phyloP scores from a whole-genome alignment of 2,329 filamentous ascomycete genomes.

The Epichloe coenophiala region DNA sequence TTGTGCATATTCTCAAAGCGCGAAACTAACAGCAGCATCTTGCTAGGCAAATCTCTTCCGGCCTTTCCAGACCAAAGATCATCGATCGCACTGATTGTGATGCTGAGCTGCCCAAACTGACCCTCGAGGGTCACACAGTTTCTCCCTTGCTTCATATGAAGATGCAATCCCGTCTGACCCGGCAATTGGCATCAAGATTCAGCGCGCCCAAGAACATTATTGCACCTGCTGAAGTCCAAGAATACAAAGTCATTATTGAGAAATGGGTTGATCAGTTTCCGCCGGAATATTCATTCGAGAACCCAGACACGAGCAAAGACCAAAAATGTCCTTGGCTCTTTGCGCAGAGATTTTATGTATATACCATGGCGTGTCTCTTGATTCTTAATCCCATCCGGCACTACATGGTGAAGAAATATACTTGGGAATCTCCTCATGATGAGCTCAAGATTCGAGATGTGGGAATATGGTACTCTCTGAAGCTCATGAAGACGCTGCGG shows the following conservation, averaged over 20 bases:
- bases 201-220: conserved; percentile 14
- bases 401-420: conserved; percentile 26
- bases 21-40: not conserved
- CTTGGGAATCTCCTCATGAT: conserved; percentile 13
- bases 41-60: conserved; percentile 20
- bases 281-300: conserved; percentile 22
- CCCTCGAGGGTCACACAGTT: conserved; percentile 14
- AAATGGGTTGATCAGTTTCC: conserved; percentile 29
- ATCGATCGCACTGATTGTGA: conserved; percentile 17
- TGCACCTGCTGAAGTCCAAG: conserved; percentile 13
- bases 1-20: not conserved
- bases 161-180: conserved; percentile 15
- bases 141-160: conserved; percentile 19
- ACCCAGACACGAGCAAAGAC: conserved; percentile 28
- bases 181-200: conserved; percentile 12
- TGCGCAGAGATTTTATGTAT: conserved; percentile 32
- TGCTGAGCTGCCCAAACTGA: conserved; percentile 15
- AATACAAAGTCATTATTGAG: conserved; percentile 19
- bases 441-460: conserved; percentile 23
- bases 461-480: conserved; percentile 29
- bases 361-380: conserved; percentile 30
- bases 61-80: conserved; percentile 17
- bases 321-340: conserved; percentile 24
- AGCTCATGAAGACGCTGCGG: conserved; percentile 25
- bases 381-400: conserved; percentile 32